Percentiles rank a stretch among this genome's conserved stretches.
phyloP scores from a whole-genome alignment of 768 basidiomycete species.

The Lactifluus volemus region DNA sequence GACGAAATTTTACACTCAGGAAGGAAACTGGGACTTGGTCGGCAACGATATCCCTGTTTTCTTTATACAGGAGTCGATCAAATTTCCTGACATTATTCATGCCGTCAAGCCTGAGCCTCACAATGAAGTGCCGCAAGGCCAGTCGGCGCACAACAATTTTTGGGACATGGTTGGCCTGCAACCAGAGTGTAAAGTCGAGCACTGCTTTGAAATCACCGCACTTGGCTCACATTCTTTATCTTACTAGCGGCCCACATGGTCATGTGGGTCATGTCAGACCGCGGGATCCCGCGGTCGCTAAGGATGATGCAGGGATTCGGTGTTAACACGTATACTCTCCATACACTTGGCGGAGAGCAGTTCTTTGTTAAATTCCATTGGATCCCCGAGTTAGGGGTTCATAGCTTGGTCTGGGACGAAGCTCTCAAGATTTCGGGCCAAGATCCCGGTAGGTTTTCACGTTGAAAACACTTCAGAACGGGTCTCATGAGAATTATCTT shows the following conservation, averaged over 20 bases:
- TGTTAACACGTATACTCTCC: conserved; percentile 75
- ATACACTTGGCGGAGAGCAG: conserved; percentile 56
- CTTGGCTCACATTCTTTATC: neutral
- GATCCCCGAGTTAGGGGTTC: conserved; percentile 72
- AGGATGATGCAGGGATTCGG: conserved; percentile 89
- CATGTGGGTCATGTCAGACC: conserved; percentile 82
- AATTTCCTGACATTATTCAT: conserved; percentile 82
- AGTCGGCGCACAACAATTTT: conserved; percentile 73
- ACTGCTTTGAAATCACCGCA: neutral
- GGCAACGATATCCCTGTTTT: conserved; percentile 81
- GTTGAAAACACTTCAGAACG: neutral
- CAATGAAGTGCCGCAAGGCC: conserved; percentile 66
- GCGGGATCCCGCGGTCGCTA: conserved; percentile 74
- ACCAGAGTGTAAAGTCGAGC: conserved; percentile 42
- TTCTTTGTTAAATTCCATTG: conserved; percentile 88
- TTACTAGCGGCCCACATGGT: conserved; percentile 56
- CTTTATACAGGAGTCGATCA: conserved; percentile 73
- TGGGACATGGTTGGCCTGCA: conserved; percentile 78
- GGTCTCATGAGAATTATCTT: neutral
- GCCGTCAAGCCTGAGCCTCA: conserved; percentile 82
- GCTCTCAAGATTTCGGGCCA: conserved; percentile 75
- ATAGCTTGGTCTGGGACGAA: conserved; percentile 85
- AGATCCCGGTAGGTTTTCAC: conserved; percentile 51
- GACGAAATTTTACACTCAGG: conserved; percentile 69
- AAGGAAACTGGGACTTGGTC: conserved; percentile 85